These are phyloP conservation scores for Penicillium sp. DNA, from an alignment of 2,329 filamentous ascomycete species.

Conservation along the genomic window DNA sequence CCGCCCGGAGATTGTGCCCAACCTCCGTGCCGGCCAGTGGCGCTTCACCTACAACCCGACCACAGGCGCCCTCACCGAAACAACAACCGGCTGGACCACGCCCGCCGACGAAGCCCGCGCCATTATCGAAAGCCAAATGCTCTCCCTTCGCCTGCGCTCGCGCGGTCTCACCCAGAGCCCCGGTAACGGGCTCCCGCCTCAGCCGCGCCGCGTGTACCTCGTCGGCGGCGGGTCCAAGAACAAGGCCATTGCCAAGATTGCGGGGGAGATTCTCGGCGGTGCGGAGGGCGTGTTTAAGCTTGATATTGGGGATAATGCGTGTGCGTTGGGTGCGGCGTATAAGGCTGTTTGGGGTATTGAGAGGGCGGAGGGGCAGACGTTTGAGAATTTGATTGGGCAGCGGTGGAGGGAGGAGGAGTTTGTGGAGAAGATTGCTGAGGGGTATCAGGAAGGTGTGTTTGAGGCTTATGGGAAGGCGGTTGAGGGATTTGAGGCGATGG, in stretches of 20 bases:
- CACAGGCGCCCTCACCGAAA: slow-evolving; percentile 56
- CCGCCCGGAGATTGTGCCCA: slow-evolving; percentile 92
- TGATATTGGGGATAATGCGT: slow-evolving; percentile 93
- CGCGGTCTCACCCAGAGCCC: slow-evolving; percentile 69
- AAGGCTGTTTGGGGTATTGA: slow-evolving; percentile 94
- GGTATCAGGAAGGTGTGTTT: slow-evolving; percentile 75
- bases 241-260: slow-evolving; percentile 79
- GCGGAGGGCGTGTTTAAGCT: slow-evolving; percentile 89
- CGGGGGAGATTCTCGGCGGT: slow-evolving; percentile 86
- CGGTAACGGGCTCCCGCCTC: slow-evolving; percentile 64
- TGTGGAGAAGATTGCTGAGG: slow-evolving; percentile 77
- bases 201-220: slow-evolving; percentile 88
- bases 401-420: slow-evolving; percentile 86
- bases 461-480: slow-evolving; percentile 76
- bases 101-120: slow-evolving; percentile 73
- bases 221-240: slow-evolving; percentile 92
- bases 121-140: slow-evolving; percentile 93
- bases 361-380: slow-evolving; percentile 67
- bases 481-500: slow-evolving; percentile 74
- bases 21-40: slow-evolving; percentile 83
- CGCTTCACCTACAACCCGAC: slow-evolving; percentile 65
- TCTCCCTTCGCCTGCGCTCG: slow-evolving; percentile 85
- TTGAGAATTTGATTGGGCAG: slow-evolving; percentile 81
- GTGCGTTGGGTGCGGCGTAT: slow-evolving; percentile 89
- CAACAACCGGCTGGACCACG: slow-evolving; percentile 55